phyloP scores from a whole-genome alignment of 106 monocot genomes.

The Posidonia australis region DNA sequence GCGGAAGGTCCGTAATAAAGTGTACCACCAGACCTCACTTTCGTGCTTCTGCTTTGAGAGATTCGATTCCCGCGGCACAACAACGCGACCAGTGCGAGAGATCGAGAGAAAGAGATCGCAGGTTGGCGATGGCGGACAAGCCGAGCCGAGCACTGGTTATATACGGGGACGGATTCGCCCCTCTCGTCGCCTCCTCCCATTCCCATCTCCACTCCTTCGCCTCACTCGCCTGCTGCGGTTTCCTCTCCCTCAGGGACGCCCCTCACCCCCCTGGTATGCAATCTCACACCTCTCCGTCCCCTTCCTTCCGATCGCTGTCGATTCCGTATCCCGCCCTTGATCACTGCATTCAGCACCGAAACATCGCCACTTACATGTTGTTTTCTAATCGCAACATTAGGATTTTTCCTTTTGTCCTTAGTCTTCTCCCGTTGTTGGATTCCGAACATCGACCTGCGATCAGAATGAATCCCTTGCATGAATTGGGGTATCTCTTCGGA shows the following conservation, averaged over 20 bases:
- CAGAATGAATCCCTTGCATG: too few relatives aligned
- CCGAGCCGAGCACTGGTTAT: constrained; percentile 83
- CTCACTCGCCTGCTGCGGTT: constrained; percentile 56
- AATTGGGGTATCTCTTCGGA: too few relatives aligned
- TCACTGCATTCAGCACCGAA: too few relatives aligned
- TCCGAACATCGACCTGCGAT: too few relatives aligned
- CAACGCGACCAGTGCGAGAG: not conserved
- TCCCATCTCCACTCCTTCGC: constrained; percentile 66
- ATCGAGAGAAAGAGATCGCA: not conserved
- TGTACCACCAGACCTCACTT: too few relatives aligned
- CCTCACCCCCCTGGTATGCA: constrained; percentile 22
- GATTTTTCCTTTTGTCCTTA: not conserved
- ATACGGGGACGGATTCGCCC: constrained; percentile 59
- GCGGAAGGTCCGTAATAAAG: too few relatives aligned
- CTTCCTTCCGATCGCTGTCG: not conserved
- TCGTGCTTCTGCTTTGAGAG: too few relatives aligned
- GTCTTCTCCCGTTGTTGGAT: too few relatives aligned
- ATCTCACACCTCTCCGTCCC: not conserved
- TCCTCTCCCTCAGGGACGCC: constrained; percentile 53
- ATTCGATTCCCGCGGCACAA: not conserved
- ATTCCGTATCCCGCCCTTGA: not conserved
- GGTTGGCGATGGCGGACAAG: constrained; percentile 72
- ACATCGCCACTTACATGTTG: not conserved
- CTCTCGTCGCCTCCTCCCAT: constrained; percentile 35
- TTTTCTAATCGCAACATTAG: not conserved